Conservation (phyloP, 2,329 filamentous ascomycete genomes). For the Plectosphaerella sp. region DNA sequence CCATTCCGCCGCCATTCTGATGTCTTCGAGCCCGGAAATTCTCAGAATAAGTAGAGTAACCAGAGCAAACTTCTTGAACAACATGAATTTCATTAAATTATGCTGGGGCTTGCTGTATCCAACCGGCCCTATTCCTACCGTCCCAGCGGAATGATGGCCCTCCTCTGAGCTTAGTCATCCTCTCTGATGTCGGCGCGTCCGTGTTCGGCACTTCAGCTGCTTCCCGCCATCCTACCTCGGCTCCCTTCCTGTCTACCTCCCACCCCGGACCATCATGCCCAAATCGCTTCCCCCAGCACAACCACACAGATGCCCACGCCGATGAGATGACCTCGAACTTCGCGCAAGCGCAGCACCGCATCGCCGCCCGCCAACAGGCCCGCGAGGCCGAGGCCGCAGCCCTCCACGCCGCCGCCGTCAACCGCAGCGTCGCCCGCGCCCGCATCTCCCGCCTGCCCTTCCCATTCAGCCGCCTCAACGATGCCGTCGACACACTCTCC, state of each 20-base stretch:
- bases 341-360: conserved; percentile 82
- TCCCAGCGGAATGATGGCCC: too few species aligned
- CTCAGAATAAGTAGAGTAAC: too few species aligned
- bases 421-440: conserved; percentile 44
- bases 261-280: background rate
- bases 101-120: too few species aligned
- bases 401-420: conserved; percentile 39
- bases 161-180: too few species aligned
- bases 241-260: background rate
- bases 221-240: background rate
- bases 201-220: conserved; percentile 2
- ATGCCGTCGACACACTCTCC: conserved; percentile 65
- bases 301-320: conserved; percentile 20
- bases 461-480: conserved; percentile 57
- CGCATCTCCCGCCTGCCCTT: conserved; percentile 54
- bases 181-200: too few species aligned
- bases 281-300: background rate
- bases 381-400: conserved; percentile 64
- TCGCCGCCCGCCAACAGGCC: conserved; percentile 73
- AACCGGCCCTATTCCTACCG: too few species aligned
- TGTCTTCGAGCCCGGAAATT: too few species aligned
- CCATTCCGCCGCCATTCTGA: too few species aligned
- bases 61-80: too few species aligned
- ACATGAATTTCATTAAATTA: too few species aligned
- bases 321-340: conserved; percentile 64